A percentile compares a stretch with the other conserved stretches of the same genome.
Evolutionary conservation across 768 basidiomycete species (phyloP).

Genomic region (Tricholoma saponaceum): DNA sequence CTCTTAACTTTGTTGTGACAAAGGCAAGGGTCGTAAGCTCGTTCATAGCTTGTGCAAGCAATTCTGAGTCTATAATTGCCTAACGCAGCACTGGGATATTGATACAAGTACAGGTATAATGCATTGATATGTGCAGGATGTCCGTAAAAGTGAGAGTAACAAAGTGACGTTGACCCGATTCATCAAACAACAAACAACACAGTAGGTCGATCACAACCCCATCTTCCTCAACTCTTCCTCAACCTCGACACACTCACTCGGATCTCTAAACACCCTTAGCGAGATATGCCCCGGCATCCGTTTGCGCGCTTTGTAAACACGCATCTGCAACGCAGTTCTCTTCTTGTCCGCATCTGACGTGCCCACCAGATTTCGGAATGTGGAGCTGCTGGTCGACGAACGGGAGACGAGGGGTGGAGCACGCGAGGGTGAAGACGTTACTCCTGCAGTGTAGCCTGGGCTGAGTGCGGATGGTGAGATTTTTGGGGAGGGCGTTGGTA

Average conservation of each 20-base stretch:
- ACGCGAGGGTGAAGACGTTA: neutral
- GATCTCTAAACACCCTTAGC: constrained; percentile 64
- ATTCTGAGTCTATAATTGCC: too few relatives aligned
- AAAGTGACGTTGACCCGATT: too few relatives aligned
- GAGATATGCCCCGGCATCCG: constrained; percentile 53
- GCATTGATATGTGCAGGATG: too few relatives aligned
- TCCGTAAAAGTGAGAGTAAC: too few relatives aligned
- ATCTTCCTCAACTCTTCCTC: constrained; percentile 30
- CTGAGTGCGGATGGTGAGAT: neutral
- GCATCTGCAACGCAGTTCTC: constrained; percentile 53
- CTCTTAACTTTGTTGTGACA: too few relatives aligned
- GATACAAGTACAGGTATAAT: too few relatives aligned
- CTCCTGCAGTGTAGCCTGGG: neutral
- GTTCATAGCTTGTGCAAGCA: too few relatives aligned
- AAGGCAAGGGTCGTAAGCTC: too few relatives aligned
- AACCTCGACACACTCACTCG: constrained; percentile 67
- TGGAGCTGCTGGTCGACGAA: constrained; percentile 3
- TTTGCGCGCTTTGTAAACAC: constrained; percentile 60
- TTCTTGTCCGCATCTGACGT: constrained; percentile 52
- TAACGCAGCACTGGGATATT: too few relatives aligned
- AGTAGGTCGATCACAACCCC: neutral
- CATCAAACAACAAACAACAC: too few relatives aligned
- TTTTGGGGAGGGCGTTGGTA: neutral
- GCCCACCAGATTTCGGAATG: neutral
- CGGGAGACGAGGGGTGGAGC: neutral